Evolutionary conservation across 805 yeast genomes (phyloP), one percentile per base, ranked within the genome.

Genomic region (Zygoascus tannicola): DNA sequence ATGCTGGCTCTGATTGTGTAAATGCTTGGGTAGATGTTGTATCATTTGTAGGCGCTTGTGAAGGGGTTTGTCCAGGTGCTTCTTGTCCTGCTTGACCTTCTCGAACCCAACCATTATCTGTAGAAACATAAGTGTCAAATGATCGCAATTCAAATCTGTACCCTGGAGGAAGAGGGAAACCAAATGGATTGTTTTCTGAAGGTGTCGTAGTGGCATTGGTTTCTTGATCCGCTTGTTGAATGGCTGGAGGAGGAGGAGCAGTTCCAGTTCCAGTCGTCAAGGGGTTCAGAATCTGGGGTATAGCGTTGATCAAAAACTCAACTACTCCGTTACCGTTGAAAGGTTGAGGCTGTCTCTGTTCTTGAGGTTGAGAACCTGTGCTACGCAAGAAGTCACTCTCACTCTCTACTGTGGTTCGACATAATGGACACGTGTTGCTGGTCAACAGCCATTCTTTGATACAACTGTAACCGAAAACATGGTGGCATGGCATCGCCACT

Each of bases 381-480:
- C 50, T 22, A 22, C 51, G 45, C 20, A 51, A 38, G 45, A 44
- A 51, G 34, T 54, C 61, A 14, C 44, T 51, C 43, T 60, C 66
- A 15, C 61, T 54, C 44, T 70, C 69, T 47, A 81, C 66, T 18
- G 71, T 66, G 15, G 68, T 68, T 46, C 97, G 76, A 59, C 98
- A 90, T 38, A 90, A 63, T 0, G 98, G 98, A 59, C 97, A 88
- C 2, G 85, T 76, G 23, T 76, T 73, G 54, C 82, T 79, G 20
- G 74, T 65, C 48, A 72, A 74, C 41, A 90, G 73, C 98, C 98
- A 90, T 53, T 81, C 85, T 46, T 70, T 74, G 20, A 87, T 67
- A 66, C 98, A 90, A n/a, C 76, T 73, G 49, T 79, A 72, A 4
- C 98, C 97, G 67, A 92, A 90, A 0, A 78, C 58, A 57, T 90